Evolutionary conservation across 2,329 filamentous ascomycete genomes (phyloP), one percentile per base, ranked within the genome.

Genomic region (Clonostachys sp.): DNA sequence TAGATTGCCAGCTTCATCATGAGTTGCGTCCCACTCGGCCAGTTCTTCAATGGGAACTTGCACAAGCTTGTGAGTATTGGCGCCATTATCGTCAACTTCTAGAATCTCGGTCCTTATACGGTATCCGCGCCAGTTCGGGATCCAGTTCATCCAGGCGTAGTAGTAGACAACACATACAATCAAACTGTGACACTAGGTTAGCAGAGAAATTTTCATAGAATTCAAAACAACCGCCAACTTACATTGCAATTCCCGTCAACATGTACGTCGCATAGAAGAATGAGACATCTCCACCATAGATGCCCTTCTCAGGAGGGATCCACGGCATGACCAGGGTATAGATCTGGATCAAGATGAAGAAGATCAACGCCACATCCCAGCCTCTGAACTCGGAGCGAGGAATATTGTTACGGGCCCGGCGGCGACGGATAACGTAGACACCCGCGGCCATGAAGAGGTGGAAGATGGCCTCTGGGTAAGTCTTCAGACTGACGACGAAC

Each of bases 231-330:
- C 17, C 10, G 24, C 9, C 38, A 13, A 77, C 79, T 71, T 68
- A 83, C 78, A 87, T 75, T 18, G 62, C 82, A 48, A 89, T 74
- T 0, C 85, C 84, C 1, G 81, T 76, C 1, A 82, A 77, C 17
- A 78, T 75, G 54, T 89, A 88, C 0, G 84, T 88, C 2, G 74
- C 84, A 53, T 89, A 90, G 80, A 81, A 89, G 62, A 90, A 89
- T 46, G 78, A 84, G 2, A 88, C 84, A 48, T 84, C 79, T 0
- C 84, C 85, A 0, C 76, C 80, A 34, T 77, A 74, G 0, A 68
- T 67, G 0, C 85, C 85, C 1, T 69, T 74, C 1, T 71, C 68
- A 0, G 86, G 86, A 3, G 85, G 86, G 53, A 82, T 85, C 86
- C 85, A 89, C 0, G 86, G 85, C 73, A 87, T 86, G 14, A 83